phyloP scores from a whole-genome alignment of 495 filamentous ascomycete genomes.

The Neurospora tetraspora region DNA sequence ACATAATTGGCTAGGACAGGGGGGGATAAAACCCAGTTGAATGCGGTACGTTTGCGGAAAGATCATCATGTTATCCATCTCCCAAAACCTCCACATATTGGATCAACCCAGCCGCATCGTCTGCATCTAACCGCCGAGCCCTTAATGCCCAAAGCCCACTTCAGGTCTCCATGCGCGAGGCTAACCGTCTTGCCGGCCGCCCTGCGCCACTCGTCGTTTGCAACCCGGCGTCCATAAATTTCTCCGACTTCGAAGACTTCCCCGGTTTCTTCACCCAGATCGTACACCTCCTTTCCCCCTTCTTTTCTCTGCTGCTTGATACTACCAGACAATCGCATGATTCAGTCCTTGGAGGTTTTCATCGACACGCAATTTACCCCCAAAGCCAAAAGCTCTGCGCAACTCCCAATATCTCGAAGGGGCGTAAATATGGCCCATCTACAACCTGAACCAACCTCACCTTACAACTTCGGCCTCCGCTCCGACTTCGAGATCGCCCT shows the following conservation, averaged over 20 bases:
- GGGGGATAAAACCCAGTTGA: too few species aligned
- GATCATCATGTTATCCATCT: too few species aligned
- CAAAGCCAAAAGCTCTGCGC: not conserved
- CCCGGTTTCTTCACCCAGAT: not conserved
- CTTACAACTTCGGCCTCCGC: not conserved
- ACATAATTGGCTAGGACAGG: too few species aligned
- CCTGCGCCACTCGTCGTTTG: too few species aligned
- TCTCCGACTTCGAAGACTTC: not conserved
- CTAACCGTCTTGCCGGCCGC: too few species aligned
- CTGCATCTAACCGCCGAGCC: too few species aligned
- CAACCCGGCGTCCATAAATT: not conserved
- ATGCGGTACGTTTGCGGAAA: too few species aligned
- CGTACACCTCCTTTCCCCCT: not conserved
- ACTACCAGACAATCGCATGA: not conserved
- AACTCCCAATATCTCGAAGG: not conserved
- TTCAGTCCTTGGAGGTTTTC: not conserved
- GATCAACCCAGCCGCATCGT: too few species aligned
- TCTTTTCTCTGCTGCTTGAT: not conserved
- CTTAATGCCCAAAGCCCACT: too few species aligned
- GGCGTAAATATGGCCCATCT: not conserved
- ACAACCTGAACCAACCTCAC: not conserved
- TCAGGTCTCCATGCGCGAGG: too few species aligned
- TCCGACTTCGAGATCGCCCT: not conserved
- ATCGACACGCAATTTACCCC: not conserved
- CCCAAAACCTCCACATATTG: too few species aligned